These are phyloP conservation scores for Scleromitrula shiraiana DNA, from an alignment of 2,329 filamentous ascomycete genomes.

Conservation along the genomic window DNA sequence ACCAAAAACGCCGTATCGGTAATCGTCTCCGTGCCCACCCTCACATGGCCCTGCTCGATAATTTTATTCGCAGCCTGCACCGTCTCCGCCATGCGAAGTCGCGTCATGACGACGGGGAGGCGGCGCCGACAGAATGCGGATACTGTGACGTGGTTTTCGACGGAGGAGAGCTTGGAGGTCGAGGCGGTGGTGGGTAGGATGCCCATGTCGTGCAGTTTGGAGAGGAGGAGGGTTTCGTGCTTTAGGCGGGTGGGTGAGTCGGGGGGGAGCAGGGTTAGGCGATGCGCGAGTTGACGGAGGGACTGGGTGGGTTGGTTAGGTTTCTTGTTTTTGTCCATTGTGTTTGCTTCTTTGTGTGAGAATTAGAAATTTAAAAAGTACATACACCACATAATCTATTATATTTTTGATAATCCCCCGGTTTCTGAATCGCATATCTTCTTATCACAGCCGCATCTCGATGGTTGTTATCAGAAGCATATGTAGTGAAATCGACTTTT, in stretches of 20 bases:
- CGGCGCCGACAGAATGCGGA: conserved; percentile 78
- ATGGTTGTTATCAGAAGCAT: conserved; percentile 82
- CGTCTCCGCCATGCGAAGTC: conserved; percentile 84
- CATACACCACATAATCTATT: conserved; percentile 59
- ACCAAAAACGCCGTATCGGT: conserved; percentile 87
- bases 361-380: conserved; percentile 13
- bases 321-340: too few relatives aligned
- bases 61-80: conserved; percentile 78
- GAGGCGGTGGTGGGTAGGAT: conserved; percentile 62
- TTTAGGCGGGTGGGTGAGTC: conserved; percentile 70
- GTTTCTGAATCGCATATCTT: conserved; percentile 86
- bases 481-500: conserved; percentile 91
- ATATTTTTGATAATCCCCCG: conserved; percentile 71
- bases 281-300: conserved; percentile 84
- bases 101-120: conserved; percentile 83
- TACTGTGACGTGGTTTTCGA: conserved; percentile 85
- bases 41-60: conserved; percentile 89
- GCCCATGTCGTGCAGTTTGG: conserved; percentile 91
- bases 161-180: conserved; percentile 65
- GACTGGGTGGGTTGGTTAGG: conserved; percentile 41
- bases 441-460: conserved; percentile 72
- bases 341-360: too few relatives aligned
- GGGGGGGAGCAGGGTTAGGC: conserved; percentile 73
- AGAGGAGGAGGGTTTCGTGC: conserved; percentile 78
- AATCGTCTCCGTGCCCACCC: conserved; percentile 82